Base-by-base conservation (phyloP, 805 yeast genomes). In the Pichia exigua region DNA sequence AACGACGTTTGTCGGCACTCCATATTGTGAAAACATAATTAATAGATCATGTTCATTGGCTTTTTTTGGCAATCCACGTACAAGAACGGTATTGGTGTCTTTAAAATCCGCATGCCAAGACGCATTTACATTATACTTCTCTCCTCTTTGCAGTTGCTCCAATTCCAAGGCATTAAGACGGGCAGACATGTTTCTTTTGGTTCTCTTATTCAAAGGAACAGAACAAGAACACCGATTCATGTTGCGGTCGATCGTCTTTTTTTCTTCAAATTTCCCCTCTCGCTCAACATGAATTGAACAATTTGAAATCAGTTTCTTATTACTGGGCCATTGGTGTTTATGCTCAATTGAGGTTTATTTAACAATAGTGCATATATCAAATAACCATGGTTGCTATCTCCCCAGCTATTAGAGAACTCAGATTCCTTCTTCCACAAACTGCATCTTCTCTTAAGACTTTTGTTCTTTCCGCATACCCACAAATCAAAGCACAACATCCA, bases 51-150 rank as follows among this genome's bases (percentile, higher is more conserved):
- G 81, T 62, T 89, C 96, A 10, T 79, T 80, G 27, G 89, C 64
- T 32, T 79, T 78, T 17, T 61, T 67, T 11, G 89, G 83, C 12
- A 92, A 65, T 4, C 83, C 80, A 0, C 95, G 92, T n/a, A 92
- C 81, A 61, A 73, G 86, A 1, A 91, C 73, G 62, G 83, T 89
- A 1, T 92, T 82, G 0, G 92, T 78, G 56, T 89, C 91, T 24
- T 70, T 70, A 62, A 82, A 89, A 57, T 91, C 96, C 54, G 80
- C 75, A 64, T 92, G 98, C 98, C 98, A 92, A 7, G 97, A 89
- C 0, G 85, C 87, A 4, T 72, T 67, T 38, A 76, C n/a, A 5
- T 30, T 27, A 73, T 0, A 83, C 81, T 9, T 72, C 61, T 91
- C 97, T 51, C 72, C 73, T 50, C 82, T 79, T 61, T 82, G 89